Evolutionary conservation across 1,139 yeast genomes (phyloP).

Genomic region (Yamadazyma sp.): DNA sequence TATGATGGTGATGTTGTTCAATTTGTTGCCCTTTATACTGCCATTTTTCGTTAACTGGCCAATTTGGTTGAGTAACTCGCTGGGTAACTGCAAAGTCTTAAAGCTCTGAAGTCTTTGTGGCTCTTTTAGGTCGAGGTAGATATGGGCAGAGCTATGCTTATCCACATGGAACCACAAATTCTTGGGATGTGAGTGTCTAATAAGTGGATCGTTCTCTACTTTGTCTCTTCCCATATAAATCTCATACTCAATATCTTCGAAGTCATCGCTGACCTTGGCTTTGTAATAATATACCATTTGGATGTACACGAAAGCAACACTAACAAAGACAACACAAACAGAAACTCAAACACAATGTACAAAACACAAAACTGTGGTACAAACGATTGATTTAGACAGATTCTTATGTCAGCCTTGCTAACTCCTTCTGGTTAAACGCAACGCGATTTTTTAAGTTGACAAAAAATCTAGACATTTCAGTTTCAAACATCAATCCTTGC

Average conservation of each 20-base stretch:
- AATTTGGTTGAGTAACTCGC: slow-evolving; percentile 55
- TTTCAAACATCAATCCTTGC: not conserved
- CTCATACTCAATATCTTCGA: slow-evolving; percentile 28
- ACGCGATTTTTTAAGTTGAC: too few relatives aligned
- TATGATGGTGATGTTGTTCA: slow-evolving; percentile 66
- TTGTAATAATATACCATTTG: slow-evolving; percentile 62
- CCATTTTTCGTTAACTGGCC: slow-evolving; percentile 80
- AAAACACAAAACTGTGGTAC: not conserved
- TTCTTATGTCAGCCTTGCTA: not conserved
- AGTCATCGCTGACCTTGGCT: slow-evolving; percentile 33
- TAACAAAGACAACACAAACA: not conserved
- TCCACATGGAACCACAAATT: slow-evolving; percentile 88
- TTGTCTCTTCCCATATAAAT: slow-evolving; percentile 79
- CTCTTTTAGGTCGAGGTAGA: slow-evolving; percentile 63
- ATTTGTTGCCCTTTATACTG: slow-evolving; percentile 76
- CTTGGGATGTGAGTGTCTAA: slow-evolving; percentile 66
- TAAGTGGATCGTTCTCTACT: slow-evolving; percentile 71
- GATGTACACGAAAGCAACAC: too few relatives aligned
- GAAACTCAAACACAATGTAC: not conserved
- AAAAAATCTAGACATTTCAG: slow-evolving; percentile 1
- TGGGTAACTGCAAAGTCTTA: slow-evolving; percentile 45
- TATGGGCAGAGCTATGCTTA: slow-evolving; percentile 76
- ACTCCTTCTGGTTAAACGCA: not conserved
- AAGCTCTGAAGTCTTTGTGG: slow-evolving; percentile 32
- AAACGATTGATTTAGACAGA: not conserved